A percentile compares a stretch with the other conserved stretches of the same genome.
These are phyloP conservation scores for Thalassiosira oceanica DNA, from an alignment of 352 stramenopile species.

Conservation along the genomic window DNA sequence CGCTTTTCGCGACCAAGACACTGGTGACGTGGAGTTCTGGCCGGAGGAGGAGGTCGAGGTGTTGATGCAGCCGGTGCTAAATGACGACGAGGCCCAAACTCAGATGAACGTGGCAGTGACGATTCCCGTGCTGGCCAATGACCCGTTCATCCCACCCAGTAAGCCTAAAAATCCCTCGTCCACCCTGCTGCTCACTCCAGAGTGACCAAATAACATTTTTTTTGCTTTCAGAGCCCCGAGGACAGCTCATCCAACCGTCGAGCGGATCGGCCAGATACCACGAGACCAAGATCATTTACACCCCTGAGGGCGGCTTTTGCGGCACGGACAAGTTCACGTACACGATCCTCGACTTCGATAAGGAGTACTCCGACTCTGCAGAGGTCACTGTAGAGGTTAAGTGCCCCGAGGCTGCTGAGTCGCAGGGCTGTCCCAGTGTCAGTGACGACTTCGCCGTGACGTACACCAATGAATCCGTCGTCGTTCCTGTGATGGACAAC, in stretches of 20 bases:
- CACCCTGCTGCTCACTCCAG: no score
- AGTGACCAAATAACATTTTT: no score
- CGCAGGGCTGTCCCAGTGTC: background rate
- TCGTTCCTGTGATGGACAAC: conserved; percentile 31
- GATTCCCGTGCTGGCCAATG: background rate
- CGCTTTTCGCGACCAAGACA: no score
- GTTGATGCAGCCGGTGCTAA: no score
- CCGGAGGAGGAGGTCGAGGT: no score
- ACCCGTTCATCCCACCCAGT: no score
- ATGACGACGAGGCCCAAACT: background rate
- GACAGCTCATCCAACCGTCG: no score
- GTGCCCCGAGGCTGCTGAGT: background rate
- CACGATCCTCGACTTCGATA: background rate
- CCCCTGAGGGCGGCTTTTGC: background rate
- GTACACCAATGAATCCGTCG: conserved; percentile 12
- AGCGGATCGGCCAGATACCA: no score
- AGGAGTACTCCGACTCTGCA: background rate
- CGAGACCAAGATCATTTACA: no score
- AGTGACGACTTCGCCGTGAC: conserved; percentile 21
- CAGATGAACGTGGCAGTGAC: background rate
- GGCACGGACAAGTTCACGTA: background rate
- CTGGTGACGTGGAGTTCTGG: no score
- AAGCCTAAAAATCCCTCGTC: no score
- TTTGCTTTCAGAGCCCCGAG: no score
- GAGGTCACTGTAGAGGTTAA: background rate